A percentile compares a stretch with the other conserved stretches of the same genome.
These are phyloP conservation scores for Euphorbia peplus DNA, from an alignment of 345 rosid genomes.

Conservation along the genomic window DNA sequence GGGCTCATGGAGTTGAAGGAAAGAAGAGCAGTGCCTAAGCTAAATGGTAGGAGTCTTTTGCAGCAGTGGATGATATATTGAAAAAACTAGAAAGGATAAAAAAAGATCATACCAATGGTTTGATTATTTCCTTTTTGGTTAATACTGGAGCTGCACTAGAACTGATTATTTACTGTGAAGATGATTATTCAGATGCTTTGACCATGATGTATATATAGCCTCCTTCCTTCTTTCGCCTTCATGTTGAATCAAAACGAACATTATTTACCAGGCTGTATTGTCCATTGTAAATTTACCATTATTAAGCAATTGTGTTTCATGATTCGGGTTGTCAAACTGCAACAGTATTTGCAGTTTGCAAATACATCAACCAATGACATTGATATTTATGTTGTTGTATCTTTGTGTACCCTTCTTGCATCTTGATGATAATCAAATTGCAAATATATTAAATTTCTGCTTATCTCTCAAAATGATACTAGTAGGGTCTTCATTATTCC, in stretches of 20 bases:
- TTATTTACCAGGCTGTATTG: conserved; percentile 3
- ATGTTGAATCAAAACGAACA: conserved; percentile 15
- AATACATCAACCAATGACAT: conserved; percentile 2
- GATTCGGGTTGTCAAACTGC: conserved; percentile 11
- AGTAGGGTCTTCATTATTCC: not conserved
- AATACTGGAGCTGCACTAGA: conserved; percentile 13
- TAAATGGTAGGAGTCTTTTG: not conserved
- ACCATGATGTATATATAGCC: conserved; percentile 19
- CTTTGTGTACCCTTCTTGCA: not conserved
- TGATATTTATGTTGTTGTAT: not conserved
- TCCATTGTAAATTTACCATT: conserved; percentile 22
- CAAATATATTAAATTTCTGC: too few species aligned
- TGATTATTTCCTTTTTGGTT: conserved; percentile 8
- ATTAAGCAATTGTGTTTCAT: conserved; percentile 18
- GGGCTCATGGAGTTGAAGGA: conserved; percentile 46
- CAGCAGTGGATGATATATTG: conserved; percentile 21
- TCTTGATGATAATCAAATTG: too few species aligned
- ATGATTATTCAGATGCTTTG: conserved; percentile 14
- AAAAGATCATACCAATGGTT: conserved; percentile 8
- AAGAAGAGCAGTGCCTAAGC: conserved; percentile 42
- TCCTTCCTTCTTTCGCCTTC: conserved; percentile 3
- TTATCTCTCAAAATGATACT: too few species aligned
- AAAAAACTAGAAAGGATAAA: conserved; percentile 11
- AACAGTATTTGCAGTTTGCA: conserved; percentile 1
- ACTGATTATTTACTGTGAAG: conserved; percentile 16